Conservation (phyloP, 176 grass and related monocot species). For the Carex parvula region DNA sequence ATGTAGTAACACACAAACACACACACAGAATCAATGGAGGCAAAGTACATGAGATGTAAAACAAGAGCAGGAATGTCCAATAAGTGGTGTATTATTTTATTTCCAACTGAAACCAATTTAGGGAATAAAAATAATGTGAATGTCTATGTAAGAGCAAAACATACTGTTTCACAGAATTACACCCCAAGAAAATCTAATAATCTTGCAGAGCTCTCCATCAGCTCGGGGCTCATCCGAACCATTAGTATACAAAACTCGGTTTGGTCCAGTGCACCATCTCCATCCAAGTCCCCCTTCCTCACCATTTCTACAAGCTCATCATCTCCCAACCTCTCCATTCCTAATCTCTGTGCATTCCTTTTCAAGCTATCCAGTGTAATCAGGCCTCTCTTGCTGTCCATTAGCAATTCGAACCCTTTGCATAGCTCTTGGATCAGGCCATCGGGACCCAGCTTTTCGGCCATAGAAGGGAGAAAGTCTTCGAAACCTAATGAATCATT, state of each 20-base stretch:
- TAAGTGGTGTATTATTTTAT: not conserved
- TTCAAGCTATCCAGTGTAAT: slow-evolving; percentile 85
- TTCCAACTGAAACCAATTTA: not conserved
- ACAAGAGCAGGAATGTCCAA: not conserved
- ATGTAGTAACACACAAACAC: not conserved
- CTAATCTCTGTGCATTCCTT: slow-evolving; percentile 44
- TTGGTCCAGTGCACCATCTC: slow-evolving; percentile 67
- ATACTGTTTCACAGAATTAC: slow-evolving; percentile 15
- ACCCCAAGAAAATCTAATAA: slow-evolving; percentile 31
- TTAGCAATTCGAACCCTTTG: slow-evolving; percentile 91
- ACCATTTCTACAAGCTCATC: slow-evolving; percentile 69
- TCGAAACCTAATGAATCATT: slow-evolving; percentile 38
- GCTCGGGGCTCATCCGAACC: slow-evolving; percentile 74
- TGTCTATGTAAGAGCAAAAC: not conserved
- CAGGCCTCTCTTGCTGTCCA: slow-evolving; percentile 48
- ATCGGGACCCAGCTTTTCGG: slow-evolving; percentile 56
- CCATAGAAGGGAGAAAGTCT: slow-evolving; percentile 80
- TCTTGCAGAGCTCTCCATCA: slow-evolving; percentile 42
- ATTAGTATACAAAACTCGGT: slow-evolving; percentile 89
- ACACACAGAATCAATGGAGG: not conserved
- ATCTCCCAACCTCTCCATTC: slow-evolving; percentile 42
- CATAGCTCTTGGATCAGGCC: slow-evolving; percentile 82
- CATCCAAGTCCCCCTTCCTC: slow-evolving; percentile 64
- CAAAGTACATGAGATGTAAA: not conserved
- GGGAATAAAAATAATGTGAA: not conserved